These are phyloP conservation scores for Millerago galiae DNA, from an alignment of 805 yeast genomes.

Conservation along the genomic window DNA sequence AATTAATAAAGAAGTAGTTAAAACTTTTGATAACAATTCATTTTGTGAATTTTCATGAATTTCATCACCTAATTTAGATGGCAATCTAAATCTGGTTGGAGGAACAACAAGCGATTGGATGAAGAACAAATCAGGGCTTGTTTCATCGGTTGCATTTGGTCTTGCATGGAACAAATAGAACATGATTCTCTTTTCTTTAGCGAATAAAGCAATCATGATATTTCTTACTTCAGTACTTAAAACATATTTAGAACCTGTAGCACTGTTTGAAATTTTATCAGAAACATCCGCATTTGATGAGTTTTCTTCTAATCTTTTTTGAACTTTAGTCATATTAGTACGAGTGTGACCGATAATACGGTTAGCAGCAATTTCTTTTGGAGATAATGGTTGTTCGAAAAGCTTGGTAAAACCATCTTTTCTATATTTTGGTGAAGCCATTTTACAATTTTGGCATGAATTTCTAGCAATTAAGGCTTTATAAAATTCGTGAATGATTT, in stretches of 20 bases:
- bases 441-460: slow-evolving; percentile 92
- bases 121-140: slow-evolving; percentile 80
- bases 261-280: slow-evolving; percentile 20
- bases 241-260: slow-evolving; percentile 77
- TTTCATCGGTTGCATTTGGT: slow-evolving; percentile 43
- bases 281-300: too few relatives aligned
- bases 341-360: slow-evolving; percentile 73
- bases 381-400: slow-evolving; percentile 80
- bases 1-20: slow-evolving; percentile 74
- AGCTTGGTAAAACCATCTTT: slow-evolving; percentile 92
- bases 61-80: slow-evolving; percentile 95
- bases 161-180: slow-evolving; percentile 76
- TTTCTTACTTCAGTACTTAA: slow-evolving; percentile 83
- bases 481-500: slow-evolving; percentile 66
- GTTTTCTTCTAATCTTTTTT: background rate
- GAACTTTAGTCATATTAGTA: slow-evolving; percentile 44
- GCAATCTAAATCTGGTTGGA: slow-evolving; percentile 92
- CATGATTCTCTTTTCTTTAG: slow-evolving; percentile 61
- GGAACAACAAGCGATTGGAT: slow-evolving; percentile 87
- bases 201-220: slow-evolving; percentile 68
- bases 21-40: slow-evolving; percentile 72
- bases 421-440: slow-evolving; percentile 90
- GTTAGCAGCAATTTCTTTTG: slow-evolving; percentile 76
- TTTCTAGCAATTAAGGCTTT: slow-evolving; percentile 66
- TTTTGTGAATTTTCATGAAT: slow-evolving; percentile 92